Evolutionary conservation across 1,139 yeast species (phyloP).

Genomic region (Kluyveromyces sp.): DNA sequence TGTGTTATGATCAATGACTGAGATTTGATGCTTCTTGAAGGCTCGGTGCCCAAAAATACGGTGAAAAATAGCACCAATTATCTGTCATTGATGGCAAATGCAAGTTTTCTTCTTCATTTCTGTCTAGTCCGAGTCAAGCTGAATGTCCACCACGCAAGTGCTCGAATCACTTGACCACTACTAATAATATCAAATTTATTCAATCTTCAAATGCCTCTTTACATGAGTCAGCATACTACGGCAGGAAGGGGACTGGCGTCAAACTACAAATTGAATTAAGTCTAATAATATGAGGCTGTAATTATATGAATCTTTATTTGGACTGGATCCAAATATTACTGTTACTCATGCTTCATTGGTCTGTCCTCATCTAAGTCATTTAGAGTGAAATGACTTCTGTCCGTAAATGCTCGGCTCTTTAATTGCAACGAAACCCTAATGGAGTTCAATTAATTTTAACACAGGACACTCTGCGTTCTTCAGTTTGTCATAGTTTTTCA

Average conservation of each 20-base stretch:
- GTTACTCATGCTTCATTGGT: background rate
- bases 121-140: background rate
- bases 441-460: background rate
- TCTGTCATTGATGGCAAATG: background rate
- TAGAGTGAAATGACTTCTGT: too few species aligned
- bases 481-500: too few species aligned
- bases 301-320: constrained; percentile 1
- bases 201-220: background rate
- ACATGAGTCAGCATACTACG: background rate
- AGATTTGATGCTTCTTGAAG: too few species aligned
- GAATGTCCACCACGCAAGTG: background rate
- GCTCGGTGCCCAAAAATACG: too few species aligned
- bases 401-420: background rate
- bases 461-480: background rate
- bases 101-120: background rate
- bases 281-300: background rate
- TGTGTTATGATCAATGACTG: constrained; percentile 47
- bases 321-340: constrained; percentile 8
- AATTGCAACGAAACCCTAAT: background rate
- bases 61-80: too few species aligned
- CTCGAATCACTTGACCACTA: constrained; percentile 17
- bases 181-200: constrained; percentile 12
- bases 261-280: too few species aligned
- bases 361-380: too few species aligned
- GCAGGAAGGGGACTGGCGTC: too few species aligned